Evolutionary conservation across 139 green algal genomes (phyloP).

Genomic region (Limnomonas spitsbergensis): DNA sequence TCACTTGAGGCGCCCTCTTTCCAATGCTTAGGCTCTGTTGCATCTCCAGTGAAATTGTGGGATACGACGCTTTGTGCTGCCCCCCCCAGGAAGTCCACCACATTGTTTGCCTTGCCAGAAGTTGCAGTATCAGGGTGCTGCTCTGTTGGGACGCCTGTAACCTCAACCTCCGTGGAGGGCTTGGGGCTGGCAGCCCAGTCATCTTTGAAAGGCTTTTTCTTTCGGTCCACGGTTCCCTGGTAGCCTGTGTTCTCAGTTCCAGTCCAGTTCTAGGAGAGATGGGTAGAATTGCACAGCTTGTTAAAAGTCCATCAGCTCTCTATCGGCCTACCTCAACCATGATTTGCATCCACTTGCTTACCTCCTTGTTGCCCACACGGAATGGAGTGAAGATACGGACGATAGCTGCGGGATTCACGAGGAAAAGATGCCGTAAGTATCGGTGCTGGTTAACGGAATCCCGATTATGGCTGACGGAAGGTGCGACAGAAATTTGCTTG

Average conservation of each 20-base stretch:
- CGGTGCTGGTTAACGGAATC: no score
- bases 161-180: neutral
- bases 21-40: neutral
- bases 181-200: neutral
- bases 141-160: neutral
- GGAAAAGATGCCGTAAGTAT: no score
- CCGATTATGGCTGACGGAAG: no score
- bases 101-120: neutral
- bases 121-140: neutral
- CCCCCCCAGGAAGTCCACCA: neutral
- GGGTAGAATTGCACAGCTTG: no score
- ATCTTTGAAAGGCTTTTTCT: neutral
- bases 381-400: neutral
- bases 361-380: neutral
- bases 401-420: neutral
- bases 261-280: neutral
- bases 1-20: neutral
- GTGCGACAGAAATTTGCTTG: no score
- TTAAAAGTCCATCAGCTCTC: no score
- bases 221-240: neutral
- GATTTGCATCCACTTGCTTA: no score
- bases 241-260: constrained; percentile 1
- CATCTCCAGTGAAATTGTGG: constrained; percentile 12
- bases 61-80: neutral
- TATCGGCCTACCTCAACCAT: no score